Evolutionary conservation across 1,139 yeast genomes (phyloP), one percentile per base, ranked within the genome.

Genomic region (Geotrichum phurueaensis): DNA sequence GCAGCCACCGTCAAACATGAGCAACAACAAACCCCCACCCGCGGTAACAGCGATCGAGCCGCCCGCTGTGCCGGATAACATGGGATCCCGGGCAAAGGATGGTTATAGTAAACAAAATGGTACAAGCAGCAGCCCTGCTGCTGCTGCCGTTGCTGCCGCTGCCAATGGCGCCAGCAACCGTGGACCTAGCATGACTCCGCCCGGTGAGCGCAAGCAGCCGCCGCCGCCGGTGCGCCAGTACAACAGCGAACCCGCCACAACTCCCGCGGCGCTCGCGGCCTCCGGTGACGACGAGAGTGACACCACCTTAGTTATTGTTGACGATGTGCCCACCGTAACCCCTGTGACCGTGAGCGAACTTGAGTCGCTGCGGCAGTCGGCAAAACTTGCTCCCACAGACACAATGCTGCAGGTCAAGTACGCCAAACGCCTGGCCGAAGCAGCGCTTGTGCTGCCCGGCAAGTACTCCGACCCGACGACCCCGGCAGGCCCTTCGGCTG

Each of bases 351-450:
- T 69, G 9, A 66, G 67, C 49, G 69, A 68, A 60, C 67, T 75
- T 58, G 77, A 75, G 61, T 59, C 65, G 9, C 60, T 63, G 5
- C 69, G 76, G 4, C 22, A 22, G 6, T 47, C 57, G 12, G 47
- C 47, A 5, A 39, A 39, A 18, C 47, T 39, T 18, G 18, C 47
- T 6, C 22, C 47, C 7, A n/a, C 47, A 6, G 47, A 39, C 10
- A n/a, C 65, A 65, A 20, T 64, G 65, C 23, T 75, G 76, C 12
- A 62, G 65, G n/a, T 63, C 64, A 27, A 76, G 48, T 70, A 70
- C 54, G 80, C 79, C 36, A 70, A 72, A 62, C 67, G 68, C 57
- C 69, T 76, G 56, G 68, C 70, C 31, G 75, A 71, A 60, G 79
- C 78, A 0, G 66, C 73, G 15, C 64, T 69, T 12, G 61, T 60